phyloP scores from a whole-genome alignment of 2,329 filamentous ascomycete species.

The Myriosclerotinia curreyana region DNA sequence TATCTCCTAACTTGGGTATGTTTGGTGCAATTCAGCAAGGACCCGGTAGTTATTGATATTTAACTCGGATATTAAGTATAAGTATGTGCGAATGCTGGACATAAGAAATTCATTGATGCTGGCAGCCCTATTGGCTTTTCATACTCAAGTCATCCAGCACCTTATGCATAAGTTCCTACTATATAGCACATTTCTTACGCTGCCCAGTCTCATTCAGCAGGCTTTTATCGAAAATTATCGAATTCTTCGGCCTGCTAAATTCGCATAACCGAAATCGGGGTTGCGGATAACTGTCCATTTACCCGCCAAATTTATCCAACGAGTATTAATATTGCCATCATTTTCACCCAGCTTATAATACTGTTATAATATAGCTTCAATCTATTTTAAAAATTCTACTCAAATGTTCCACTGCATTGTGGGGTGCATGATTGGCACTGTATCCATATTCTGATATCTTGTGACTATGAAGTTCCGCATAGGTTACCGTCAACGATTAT shows the following conservation, averaged over 20 bases:
- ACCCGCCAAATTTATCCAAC: slow-evolving; percentile 13
- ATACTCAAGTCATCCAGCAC: too few species aligned
- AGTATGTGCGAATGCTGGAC: too few species aligned
- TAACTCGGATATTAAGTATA: too few species aligned
- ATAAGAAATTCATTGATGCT: too few species aligned
- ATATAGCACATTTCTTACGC: too few species aligned
- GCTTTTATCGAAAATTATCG: not conserved
- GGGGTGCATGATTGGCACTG: not conserved
- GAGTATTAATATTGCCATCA: not conserved
- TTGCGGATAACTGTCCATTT: slow-evolving; percentile 1
- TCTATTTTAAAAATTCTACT: not conserved
- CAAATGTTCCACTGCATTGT: not conserved
- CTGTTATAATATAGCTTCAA: not conserved
- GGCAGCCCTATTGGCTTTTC: too few species aligned
- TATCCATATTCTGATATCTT: not conserved
- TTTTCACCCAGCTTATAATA: not conserved
- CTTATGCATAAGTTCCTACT: too few species aligned
- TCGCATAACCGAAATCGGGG: not conserved
- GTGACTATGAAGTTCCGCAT: not conserved
- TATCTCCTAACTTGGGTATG: too few species aligned
- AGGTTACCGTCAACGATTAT: not conserved
- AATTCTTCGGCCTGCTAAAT: not conserved
- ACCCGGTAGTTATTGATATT: too few species aligned
- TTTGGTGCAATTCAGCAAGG: too few species aligned
- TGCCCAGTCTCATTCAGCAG: not conserved